These are phyloP conservation scores for Saccharomycopsis lassenensis DNA, from an alignment of 805 yeast species.

Conservation along the genomic window DNA sequence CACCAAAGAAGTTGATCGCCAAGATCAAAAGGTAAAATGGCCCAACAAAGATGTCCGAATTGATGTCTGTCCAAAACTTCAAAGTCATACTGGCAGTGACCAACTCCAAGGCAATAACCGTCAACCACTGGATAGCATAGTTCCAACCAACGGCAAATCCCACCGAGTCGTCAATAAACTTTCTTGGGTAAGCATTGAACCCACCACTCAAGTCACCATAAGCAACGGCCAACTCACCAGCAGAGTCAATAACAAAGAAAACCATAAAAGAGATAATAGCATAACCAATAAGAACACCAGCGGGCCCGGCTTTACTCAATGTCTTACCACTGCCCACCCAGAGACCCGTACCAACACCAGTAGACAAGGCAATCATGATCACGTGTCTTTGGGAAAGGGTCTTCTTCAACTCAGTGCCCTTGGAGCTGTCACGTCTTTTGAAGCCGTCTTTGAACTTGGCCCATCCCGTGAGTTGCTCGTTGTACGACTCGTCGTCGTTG, in stretches of 20 bases:
- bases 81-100: constrained; percentile 57
- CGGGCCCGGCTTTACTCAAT: constrained; percentile 36
- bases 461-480: constrained; percentile 11
- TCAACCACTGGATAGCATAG: constrained; percentile 53
- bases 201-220: constrained; percentile 52
- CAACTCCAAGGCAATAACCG: constrained; percentile 51
- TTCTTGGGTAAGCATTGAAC: constrained; percentile 45
- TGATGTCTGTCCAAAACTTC: constrained; percentile 45
- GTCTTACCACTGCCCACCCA: constrained; percentile 47
- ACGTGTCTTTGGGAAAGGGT: constrained; percentile 37
- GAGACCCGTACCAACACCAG: constrained; percentile 74
- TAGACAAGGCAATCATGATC: constrained; percentile 72
- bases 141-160: constrained; percentile 55
- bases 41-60: constrained; percentile 47
- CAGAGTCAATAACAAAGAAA: constrained; percentile 47
- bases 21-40: constrained; percentile 39
- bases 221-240: constrained; percentile 57
- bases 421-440: constrained; percentile 10
- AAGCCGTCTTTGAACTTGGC: constrained; percentile 14
- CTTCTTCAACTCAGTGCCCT: constrained; percentile 22
- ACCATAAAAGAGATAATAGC: constrained; percentile 46
- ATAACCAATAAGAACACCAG: constrained; percentile 42
- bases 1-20: constrained; percentile 39
- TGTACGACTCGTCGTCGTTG: background rate
- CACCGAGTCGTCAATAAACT: constrained; percentile 44